Conservation (phyloP, 805 yeast species). For the Hanseniaspora meyeri region DNA sequence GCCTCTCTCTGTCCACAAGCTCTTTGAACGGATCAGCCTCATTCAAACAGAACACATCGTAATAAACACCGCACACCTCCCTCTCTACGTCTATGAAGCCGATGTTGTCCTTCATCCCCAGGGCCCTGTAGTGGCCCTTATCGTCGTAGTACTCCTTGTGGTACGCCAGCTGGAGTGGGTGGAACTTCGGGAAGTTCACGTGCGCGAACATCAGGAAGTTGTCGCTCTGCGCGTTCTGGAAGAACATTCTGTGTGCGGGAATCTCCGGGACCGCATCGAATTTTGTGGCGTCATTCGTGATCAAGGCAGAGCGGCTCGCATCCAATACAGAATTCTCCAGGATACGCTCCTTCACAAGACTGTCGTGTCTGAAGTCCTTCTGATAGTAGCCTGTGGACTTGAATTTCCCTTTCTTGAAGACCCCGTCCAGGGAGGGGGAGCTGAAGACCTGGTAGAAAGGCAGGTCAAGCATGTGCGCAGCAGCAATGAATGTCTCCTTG, state of each 20-base stretch:
- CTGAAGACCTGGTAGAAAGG: conserved; percentile 40
- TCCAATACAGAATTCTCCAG: background rate
- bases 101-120: background rate
- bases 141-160: conserved; percentile 18
- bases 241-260: background rate
- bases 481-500: conserved; percentile 61
- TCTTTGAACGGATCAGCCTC: background rate
- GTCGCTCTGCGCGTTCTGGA: conserved; percentile 12
- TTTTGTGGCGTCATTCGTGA: background rate
- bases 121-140: conserved; percentile 14
- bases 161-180: conserved; percentile 24
- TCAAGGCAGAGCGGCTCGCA: too few species aligned
- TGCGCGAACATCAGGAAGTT: conserved; percentile 28
- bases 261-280: conserved; percentile 3
- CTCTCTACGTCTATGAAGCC: conserved; percentile 8
- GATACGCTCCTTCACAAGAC: conserved; percentile 15
- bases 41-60: background rate
- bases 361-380: conserved; percentile 53
- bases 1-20: background rate
- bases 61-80: background rate
- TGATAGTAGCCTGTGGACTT: conserved; percentile 69
- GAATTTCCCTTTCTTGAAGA: conserved; percentile 22
- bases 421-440: conserved; percentile 27
- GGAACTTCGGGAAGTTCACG: conserved; percentile 31
- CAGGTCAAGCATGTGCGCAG: conserved; percentile 38